Evolutionary conservation across 2,329 filamentous ascomycete genomes (phyloP).

Genomic region (Cercospora sojina): DNA sequence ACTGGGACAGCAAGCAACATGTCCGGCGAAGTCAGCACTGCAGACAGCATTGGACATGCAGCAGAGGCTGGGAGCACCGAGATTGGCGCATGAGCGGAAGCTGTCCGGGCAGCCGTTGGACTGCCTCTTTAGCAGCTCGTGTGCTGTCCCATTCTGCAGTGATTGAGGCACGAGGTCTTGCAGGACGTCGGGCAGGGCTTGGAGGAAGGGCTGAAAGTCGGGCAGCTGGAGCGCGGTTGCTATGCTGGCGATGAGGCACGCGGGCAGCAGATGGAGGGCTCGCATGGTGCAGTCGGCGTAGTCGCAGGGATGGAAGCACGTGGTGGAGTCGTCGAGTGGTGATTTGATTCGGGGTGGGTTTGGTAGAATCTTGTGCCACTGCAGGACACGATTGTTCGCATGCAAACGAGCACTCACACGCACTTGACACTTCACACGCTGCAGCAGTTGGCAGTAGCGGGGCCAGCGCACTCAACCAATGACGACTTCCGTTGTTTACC

Average conservation of each 20-base stretch:
- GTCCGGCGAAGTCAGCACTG: conserved; percentile 55
- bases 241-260: conserved; percentile 19
- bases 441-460: not conserved
- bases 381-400: not conserved
- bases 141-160: conserved; percentile 24
- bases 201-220: conserved; percentile 34
- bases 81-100: conserved; percentile 54
- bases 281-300: conserved; percentile 21
- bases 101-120: conserved; percentile 50
- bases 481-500: conserved; percentile 5
- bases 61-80: conserved; percentile 56
- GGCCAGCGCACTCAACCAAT: conserved; percentile 2
- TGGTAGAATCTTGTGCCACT: not conserved
- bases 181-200: conserved; percentile 32
- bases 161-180: conserved; percentile 25
- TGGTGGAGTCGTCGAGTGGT: not conserved
- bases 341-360: not conserved
- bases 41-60: conserved; percentile 56
- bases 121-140: conserved; percentile 39
- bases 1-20: conserved; percentile 62
- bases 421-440: not conserved
- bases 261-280: conserved; percentile 21
- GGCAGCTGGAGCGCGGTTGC: conserved; percentile 31
- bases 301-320: not conserved
- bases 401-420: not conserved